A percentile compares a stretch with the other conserved stretches of the same genome.
phyloP scores from a whole-genome alignment of 176 grass and related monocot genomes.

The Lolium multiflorum region DNA sequence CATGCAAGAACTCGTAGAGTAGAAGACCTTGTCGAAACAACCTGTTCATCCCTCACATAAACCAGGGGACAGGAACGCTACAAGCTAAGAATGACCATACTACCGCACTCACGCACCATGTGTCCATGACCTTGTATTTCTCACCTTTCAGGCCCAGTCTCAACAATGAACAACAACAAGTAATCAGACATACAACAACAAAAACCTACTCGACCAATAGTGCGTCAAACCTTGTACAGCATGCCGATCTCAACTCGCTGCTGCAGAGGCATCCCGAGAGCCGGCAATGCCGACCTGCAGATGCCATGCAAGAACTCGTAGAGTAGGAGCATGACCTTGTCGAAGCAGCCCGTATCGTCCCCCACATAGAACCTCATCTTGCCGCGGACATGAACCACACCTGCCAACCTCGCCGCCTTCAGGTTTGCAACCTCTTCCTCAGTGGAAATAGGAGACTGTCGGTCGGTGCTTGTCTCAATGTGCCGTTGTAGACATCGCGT shows the following conservation, averaged over 20 bases:
- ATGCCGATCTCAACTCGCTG: slow-evolving; percentile 86
- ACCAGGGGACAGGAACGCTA: too few species aligned
- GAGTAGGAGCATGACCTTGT: slow-evolving; percentile 67
- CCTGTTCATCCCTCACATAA: slow-evolving; percentile 58
- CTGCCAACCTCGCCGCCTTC: slow-evolving; percentile 50
- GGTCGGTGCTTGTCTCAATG: slow-evolving; percentile 32
- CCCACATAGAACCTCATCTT: slow-evolving; percentile 81
- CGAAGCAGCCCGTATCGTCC: slow-evolving; percentile 55
- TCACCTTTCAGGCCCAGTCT: neutral
- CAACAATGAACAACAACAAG: too few species aligned
- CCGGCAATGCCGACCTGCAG: slow-evolving; percentile 67
- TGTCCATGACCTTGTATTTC: neutral
- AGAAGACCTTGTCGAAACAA: slow-evolving; percentile 63
- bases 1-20: slow-evolving; percentile 82
- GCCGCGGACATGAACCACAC: slow-evolving; percentile 68
- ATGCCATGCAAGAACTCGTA: slow-evolving; percentile 83
- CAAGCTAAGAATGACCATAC: neutral
- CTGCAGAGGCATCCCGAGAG: slow-evolving; percentile 59
- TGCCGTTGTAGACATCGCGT: slow-evolving; percentile 33
- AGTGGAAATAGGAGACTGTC: neutral
- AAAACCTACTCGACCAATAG: neutral
- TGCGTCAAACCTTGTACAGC: slow-evolving; percentile 62
- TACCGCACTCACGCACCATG: neutral
- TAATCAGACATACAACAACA: neutral
- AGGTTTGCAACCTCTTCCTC: slow-evolving; percentile 50